A percentile compares a stretch with the other conserved stretches of the same genome.
phyloP scores from a whole-genome alignment of 495 filamentous ascomycete species.

The Cercophora newfieldiana region DNA sequence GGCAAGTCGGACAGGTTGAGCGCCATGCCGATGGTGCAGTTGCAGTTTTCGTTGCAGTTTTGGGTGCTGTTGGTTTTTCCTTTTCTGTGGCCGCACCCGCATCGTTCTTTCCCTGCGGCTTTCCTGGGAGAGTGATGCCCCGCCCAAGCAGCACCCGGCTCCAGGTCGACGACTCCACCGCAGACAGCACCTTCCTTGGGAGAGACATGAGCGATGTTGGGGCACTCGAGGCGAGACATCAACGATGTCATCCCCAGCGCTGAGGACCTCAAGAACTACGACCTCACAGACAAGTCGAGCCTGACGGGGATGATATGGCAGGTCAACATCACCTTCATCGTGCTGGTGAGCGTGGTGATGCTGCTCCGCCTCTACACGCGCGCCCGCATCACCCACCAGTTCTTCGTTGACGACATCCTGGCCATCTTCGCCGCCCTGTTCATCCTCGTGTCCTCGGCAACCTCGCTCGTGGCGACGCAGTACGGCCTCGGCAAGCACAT shows the following conservation, averaged over 20 bases:
- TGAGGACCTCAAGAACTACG: conserved; percentile 14
- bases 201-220: conserved; percentile 4
- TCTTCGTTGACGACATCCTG: conserved; percentile 28
- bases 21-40: neutral
- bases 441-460: conserved; percentile 24
- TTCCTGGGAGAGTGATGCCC: neutral
- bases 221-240: neutral
- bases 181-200: neutral
- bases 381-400: conserved; percentile 20
- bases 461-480: conserved; percentile 20
- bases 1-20: neutral
- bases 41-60: neutral
- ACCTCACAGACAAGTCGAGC: conserved; percentile 25
- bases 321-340: conserved; percentile 27
- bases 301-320: conserved; percentile 18
- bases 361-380: conserved; percentile 21
- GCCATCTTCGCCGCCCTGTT: conserved; percentile 30
- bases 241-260: neutral
- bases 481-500: conserved; percentile 33
- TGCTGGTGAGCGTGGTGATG: conserved; percentile 22
- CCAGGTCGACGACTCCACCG: neutral
- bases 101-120: neutral
- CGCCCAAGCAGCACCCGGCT: neutral
- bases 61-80: neutral
- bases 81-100: neutral